A percentile compares a stretch with the other conserved stretches of the same genome.
phyloP scores from a whole-genome alignment of 129 eudicot genomes.

The Heracleum sosnowskyi region DNA sequence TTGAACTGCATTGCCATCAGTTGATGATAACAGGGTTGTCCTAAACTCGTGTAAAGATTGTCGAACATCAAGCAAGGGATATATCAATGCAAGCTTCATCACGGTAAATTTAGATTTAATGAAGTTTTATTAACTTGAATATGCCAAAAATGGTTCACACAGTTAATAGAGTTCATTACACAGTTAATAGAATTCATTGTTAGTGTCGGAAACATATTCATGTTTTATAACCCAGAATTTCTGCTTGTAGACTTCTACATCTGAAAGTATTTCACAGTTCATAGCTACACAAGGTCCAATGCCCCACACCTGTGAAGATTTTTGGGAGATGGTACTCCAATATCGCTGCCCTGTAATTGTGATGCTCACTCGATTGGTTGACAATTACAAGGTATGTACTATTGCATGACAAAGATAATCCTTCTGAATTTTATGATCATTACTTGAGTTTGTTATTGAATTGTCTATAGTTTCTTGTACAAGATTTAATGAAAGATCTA shows the following conservation, averaged over 20 bases:
- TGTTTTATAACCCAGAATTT: not conserved
- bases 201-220: not conserved
- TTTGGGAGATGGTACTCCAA: constrained; percentile 97
- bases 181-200: not conserved
- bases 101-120: constrained; percentile 31
- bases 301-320: constrained; percentile 84
- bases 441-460: not conserved
- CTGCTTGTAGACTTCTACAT: constrained; percentile 50
- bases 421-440: not conserved
- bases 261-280: constrained; percentile 73
- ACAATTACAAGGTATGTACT: constrained; percentile 62
- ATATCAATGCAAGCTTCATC: constrained; percentile 82
- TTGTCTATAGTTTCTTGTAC: not conserved
- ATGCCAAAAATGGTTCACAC: not conserved
- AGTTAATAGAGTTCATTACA: not conserved
- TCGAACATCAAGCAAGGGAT: constrained; percentile 72
- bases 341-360: constrained; percentile 74
- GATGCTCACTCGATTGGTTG: constrained; percentile 87
- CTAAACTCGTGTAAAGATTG: constrained; percentile 71
- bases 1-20: constrained; percentile 39
- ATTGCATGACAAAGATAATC: constrained; percentile 2
- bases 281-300: constrained; percentile 99
- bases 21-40: constrained; percentile 75
- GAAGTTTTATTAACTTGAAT: not conserved
- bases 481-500: not conserved